phyloP scores from a whole-genome alignment of 148 eudicot species.

The Fagopyrum homotropicum region DNA sequence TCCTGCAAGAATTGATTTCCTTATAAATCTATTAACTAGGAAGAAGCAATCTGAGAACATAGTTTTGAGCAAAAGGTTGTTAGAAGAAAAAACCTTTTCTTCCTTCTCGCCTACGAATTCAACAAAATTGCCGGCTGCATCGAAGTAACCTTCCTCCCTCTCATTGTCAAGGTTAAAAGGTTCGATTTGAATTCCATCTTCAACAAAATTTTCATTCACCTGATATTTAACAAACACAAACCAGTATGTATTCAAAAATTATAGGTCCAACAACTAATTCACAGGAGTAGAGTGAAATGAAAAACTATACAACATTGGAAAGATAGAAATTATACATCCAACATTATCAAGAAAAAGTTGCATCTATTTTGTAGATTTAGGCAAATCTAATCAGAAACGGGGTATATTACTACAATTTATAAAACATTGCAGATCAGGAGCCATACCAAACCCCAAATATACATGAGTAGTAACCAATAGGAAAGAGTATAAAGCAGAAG shows the following conservation, averaged over 20 bases:
- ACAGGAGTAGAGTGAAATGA: neutral
- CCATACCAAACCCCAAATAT: neutral
- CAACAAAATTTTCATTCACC: constrained; percentile 57
- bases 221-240: constrained; percentile 29
- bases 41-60: neutral
- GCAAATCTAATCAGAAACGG: neutral
- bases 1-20: constrained; percentile 43
- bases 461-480: neutral
- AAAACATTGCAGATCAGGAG: neutral
- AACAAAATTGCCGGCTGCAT: constrained; percentile 79
- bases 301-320: neutral
- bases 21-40: neutral
- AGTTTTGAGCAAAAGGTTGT: neutral
- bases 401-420: neutral
- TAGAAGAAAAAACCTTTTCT: constrained; percentile 49
- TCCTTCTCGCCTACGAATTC: constrained; percentile 63
- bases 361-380: neutral
- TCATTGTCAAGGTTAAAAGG: constrained; percentile 83
- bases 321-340: neutral
- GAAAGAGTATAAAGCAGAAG: neutral
- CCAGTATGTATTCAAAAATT: constrained; percentile 9
- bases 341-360: neutral
- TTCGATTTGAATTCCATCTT: constrained; percentile 67
- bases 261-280: constrained; percentile 6
- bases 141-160: constrained; percentile 96